Evolutionary conservation across 2,329 filamentous ascomycete genomes (phyloP), one percentile per base, ranked within the genome.

Genomic region (Aspergillus pseudoviridinutans): DNA sequence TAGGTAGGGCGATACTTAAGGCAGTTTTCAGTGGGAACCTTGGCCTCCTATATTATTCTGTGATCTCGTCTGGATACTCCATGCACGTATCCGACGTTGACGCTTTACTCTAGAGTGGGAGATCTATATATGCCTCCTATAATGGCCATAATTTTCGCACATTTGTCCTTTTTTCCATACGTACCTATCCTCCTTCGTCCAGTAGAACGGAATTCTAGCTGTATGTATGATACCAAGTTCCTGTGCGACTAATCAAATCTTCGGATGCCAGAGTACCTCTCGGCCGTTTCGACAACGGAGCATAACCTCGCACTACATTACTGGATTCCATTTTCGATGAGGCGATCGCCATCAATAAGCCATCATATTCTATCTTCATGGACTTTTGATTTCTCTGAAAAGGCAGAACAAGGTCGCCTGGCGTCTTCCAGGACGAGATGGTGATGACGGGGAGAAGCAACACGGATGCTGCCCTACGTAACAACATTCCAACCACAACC

Each of bases 401-500:
- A 38, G 14, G 14, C 5, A 14, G 32, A 35, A 38, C 32, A 38
- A 17, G 14, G 14, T 38, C 32, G 32, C 14, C 17, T 63, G 59
- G 59, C 59, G 51, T 51, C 58, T 55, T 41, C 14, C 4, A 17
- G 32, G 32, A 38, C 14, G 2, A 35, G 32, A 17, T 38, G 32
- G 5, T 38, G 32, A 17, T 17, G 14, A 14, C 32, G 32, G 12
- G 5, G 14, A 17, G 32, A 35, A 35, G 32, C 58, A 61, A 58
- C 57, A 60, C 60, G 59, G 55, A 57, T 58, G 61, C 60, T 64
- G 60, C 55, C 60, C 61, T 63, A 62, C 60, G 61, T 63, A 60
- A 63, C 61, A 62, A 63, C 60, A 63, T 63, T 63, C 61, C 61
- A 60, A 60, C 61, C 61, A 58, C 58, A 53, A 53, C 58, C 49